Evolutionary conservation across 768 basidiomycete genomes (phyloP).

Genomic region (Amylocystis lapponica): DNA sequence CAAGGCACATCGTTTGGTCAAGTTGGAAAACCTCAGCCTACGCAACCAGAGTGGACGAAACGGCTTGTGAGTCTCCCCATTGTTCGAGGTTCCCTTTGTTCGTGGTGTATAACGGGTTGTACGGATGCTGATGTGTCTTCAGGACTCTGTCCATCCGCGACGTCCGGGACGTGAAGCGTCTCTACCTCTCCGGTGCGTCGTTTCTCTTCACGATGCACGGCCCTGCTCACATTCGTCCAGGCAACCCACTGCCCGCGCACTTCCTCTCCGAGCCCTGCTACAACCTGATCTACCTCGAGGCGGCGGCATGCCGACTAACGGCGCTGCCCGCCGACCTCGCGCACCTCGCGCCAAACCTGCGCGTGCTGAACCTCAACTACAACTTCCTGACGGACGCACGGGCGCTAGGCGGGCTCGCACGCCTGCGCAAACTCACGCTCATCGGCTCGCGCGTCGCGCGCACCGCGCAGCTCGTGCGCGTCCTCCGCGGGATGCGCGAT

Average conservation of each 20-base stretch:
- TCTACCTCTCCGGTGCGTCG: slow-evolving; percentile 88
- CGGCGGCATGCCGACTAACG: slow-evolving; percentile 80
- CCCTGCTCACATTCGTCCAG: slow-evolving; percentile 37
- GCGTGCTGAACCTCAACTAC: slow-evolving; percentile 93
- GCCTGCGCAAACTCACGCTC: slow-evolving; percentile 79
- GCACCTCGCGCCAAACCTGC: slow-evolving; percentile 71
- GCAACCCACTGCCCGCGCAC: slow-evolving; percentile 57
- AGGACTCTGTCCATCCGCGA: slow-evolving; percentile 49
- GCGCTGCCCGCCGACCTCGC: slow-evolving; percentile 65
- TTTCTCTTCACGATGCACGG: slow-evolving; percentile 1
- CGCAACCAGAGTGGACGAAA: slow-evolving; percentile 74
- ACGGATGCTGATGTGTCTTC: slow-evolving; percentile 9
- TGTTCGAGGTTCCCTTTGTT: background rate
- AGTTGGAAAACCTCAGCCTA: slow-evolving; percentile 86
- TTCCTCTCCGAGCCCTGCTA: slow-evolving; percentile 76
- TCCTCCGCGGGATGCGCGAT: slow-evolving; percentile 66
- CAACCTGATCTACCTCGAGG: slow-evolving; percentile 88
- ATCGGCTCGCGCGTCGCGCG: slow-evolving; percentile 79
- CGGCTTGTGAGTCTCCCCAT: slow-evolving; percentile 55
- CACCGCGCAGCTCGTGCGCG: slow-evolving; percentile 66
- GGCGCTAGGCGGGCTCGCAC: slow-evolving; percentile 60
- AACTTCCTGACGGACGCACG: slow-evolving; percentile 82
- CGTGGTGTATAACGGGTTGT: background rate
- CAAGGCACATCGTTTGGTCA: slow-evolving; percentile 53
- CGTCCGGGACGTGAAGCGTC: slow-evolving; percentile 85